Evolutionary conservation across 31 red algal species (phyloP).

Genomic region (Endocladia muricata): DNA sequence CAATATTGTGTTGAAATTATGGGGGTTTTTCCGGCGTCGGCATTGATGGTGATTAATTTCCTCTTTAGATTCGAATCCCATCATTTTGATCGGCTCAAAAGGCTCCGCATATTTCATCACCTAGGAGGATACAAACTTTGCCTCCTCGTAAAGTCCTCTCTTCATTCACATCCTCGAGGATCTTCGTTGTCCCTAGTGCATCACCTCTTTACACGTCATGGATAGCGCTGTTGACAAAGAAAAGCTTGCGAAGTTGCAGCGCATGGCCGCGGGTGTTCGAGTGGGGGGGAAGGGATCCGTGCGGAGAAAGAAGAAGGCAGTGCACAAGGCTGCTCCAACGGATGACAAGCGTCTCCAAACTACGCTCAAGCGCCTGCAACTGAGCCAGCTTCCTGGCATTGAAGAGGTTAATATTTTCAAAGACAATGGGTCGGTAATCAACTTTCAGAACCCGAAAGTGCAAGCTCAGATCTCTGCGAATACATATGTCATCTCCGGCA

Average conservation of each 20-base stretch:
- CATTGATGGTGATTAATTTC: no score
- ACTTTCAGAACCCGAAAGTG: conserved; percentile 92
- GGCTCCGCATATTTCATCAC: no score
- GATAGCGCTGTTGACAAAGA: conserved; percentile 75
- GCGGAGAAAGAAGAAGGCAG: conserved; percentile 95
- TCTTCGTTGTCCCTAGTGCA: no score
- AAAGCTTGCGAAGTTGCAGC: conserved; percentile 92
- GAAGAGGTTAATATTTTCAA: conserved; percentile 97
- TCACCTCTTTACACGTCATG: no score
- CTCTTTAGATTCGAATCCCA: no score
- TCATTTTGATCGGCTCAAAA: no score
- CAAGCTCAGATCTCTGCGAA: conserved; percentile 93
- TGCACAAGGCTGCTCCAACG: conserved; percentile 80
- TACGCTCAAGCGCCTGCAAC: conserved; percentile 82
- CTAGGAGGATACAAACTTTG: no score
- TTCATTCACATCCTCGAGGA: no score
- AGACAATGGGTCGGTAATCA: conserved; percentile 92
- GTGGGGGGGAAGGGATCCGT: conserved; percentile 97
- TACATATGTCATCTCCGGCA: conserved; percentile 84
- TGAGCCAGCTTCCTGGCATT: conserved; percentile 88
- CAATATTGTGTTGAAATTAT: no score
- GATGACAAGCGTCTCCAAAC: conserved; percentile 97
- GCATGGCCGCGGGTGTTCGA: conserved; percentile 90
- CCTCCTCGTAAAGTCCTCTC: no score
- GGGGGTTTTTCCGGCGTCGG: no score